phyloP scores from a whole-genome alignment of 108 stramenopile species.

The Nitzschia sp. region DNA sequence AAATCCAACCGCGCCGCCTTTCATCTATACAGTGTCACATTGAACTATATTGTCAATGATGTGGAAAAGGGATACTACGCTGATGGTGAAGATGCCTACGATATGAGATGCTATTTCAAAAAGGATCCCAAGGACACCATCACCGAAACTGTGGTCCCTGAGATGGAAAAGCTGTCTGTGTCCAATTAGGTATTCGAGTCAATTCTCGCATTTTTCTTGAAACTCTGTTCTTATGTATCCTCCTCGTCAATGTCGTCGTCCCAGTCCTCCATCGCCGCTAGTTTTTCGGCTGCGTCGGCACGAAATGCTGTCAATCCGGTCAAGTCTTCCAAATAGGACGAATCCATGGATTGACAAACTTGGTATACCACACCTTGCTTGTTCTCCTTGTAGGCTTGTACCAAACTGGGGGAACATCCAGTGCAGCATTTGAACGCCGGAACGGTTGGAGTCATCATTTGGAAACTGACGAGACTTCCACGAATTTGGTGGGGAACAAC shows the following conservation, averaged over 20 bases:
- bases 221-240: not conserved
- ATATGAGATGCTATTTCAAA: slow-evolving; percentile 85
- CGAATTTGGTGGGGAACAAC: slow-evolving; percentile 92
- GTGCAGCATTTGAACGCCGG: slow-evolving; percentile 90
- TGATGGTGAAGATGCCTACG: slow-evolving; percentile 99
- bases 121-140: slow-evolving; percentile 17
- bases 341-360: slow-evolving; percentile 77
- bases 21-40: slow-evolving; percentile 93
- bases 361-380: slow-evolving; percentile 77
- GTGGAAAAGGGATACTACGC: slow-evolving; percentile 98
- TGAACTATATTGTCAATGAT: slow-evolving; percentile 92
- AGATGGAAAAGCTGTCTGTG: slow-evolving; percentile 1
- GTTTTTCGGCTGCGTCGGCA: slow-evolving; percentile 37
- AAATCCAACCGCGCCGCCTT: slow-evolving; percentile 96
- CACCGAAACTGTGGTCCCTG: not conserved
- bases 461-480: slow-evolving; percentile 87
- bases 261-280: slow-evolving; percentile 40
- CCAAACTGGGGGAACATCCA: slow-evolving; percentile 79
- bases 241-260: slow-evolving; percentile 27
- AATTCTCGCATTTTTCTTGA: not conserved
- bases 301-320: slow-evolving; percentile 72
- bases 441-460: slow-evolving; percentile 89
- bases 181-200: not conserved
- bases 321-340: slow-evolving; percentile 68
- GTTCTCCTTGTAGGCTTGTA: slow-evolving; percentile 71